phyloP scores from a whole-genome alignment of 2,329 filamentous ascomycete species.

The Aspergillus novoparasiticus region DNA sequence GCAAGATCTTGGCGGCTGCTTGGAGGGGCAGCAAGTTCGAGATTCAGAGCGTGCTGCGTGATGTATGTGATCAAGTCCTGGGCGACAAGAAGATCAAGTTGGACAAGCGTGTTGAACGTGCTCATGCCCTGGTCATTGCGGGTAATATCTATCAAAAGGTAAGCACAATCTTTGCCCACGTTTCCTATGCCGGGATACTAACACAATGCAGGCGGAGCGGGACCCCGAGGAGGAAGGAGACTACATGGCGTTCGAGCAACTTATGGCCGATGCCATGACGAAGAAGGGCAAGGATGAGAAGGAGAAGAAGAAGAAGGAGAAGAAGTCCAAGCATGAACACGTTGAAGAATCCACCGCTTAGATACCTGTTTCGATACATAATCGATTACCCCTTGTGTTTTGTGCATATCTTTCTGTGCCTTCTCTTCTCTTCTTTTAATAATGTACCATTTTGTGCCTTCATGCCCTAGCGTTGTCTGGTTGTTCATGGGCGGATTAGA shows the following conservation, averaged over 20 bases:
- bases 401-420: not conserved
- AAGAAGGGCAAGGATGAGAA: conserved; percentile 88
- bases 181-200: conserved; percentile 8
- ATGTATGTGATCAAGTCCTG: conserved; percentile 88
- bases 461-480: not conserved
- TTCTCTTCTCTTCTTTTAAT: not conserved
- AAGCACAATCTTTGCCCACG: conserved; percentile 33
- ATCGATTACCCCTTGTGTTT: conserved; percentile 4
- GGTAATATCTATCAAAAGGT: conserved; percentile 90
- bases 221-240: conserved; percentile 96
- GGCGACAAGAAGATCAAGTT: conserved; percentile 77
- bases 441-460: conserved; percentile 4
- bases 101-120: conserved; percentile 85
- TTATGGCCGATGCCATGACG: conserved; percentile 92
- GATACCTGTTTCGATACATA: conserved; percentile 4
- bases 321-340: conserved; percentile 46
- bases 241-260: conserved; percentile 97
- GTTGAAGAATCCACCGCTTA: conserved; percentile 16
- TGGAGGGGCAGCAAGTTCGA: conserved; percentile 98
- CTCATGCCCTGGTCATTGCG: conserved; percentile 83
- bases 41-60: conserved; percentile 91
- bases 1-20: conserved; percentile 95
- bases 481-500: not conserved
- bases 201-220: conserved; percentile 68
- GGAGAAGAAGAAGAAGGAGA: conserved; percentile 71